Percentiles rank a stretch among this genome's conserved stretches.
Evolutionary conservation across 768 basidiomycete genomes (phyloP).

Genomic region (Cantharellus anzutake): DNA sequence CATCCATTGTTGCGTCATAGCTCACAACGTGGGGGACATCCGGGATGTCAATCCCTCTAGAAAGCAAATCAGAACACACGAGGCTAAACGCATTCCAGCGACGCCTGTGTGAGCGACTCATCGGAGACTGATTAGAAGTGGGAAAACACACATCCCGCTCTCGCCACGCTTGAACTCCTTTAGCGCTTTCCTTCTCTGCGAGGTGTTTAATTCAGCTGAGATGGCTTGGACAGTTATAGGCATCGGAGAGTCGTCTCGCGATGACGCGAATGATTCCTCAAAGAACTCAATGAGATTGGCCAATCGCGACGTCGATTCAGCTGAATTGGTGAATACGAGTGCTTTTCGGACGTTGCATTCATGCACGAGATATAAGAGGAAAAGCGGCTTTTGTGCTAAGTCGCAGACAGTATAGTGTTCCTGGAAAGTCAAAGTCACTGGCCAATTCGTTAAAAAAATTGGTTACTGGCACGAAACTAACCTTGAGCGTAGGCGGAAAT

Average conservation of each 20-base stretch:
- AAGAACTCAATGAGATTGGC: slow-evolving; percentile 70
- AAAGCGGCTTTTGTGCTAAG: slow-evolving; percentile 64
- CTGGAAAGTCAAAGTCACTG: slow-evolving; percentile 19
- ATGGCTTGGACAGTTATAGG: slow-evolving; percentile 76
- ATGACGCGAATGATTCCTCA: slow-evolving; percentile 28
- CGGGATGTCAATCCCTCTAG: slow-evolving; percentile 88
- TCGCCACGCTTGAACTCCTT: slow-evolving; percentile 65
- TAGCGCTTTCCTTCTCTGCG: slow-evolving; percentile 56
- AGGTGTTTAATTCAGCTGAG: slow-evolving; percentile 25
- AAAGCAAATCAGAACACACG: slow-evolving; percentile 91
- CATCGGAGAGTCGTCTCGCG: slow-evolving; percentile 16
- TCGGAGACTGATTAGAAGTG: background rate
- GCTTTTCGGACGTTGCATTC: slow-evolving; percentile 33
- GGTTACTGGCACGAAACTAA: slow-evolving; percentile 17
- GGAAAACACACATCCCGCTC: slow-evolving; percentile 52
- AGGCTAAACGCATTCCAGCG: slow-evolving; percentile 29
- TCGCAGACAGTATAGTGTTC: slow-evolving; percentile 78
- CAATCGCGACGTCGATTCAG: slow-evolving; percentile 73
- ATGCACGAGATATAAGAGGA: slow-evolving; percentile 75
- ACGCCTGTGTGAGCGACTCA: too few species aligned
- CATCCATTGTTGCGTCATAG: slow-evolving; percentile 93
- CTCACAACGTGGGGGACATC: slow-evolving; percentile 85
- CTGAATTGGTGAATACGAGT: slow-evolving; percentile 91
- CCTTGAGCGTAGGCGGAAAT: slow-evolving; percentile 60
- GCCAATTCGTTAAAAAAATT: background rate